These are phyloP conservation scores for Sugiyamaella chiloensis DNA, from an alignment of 805 yeast species.

Conservation along the genomic window DNA sequence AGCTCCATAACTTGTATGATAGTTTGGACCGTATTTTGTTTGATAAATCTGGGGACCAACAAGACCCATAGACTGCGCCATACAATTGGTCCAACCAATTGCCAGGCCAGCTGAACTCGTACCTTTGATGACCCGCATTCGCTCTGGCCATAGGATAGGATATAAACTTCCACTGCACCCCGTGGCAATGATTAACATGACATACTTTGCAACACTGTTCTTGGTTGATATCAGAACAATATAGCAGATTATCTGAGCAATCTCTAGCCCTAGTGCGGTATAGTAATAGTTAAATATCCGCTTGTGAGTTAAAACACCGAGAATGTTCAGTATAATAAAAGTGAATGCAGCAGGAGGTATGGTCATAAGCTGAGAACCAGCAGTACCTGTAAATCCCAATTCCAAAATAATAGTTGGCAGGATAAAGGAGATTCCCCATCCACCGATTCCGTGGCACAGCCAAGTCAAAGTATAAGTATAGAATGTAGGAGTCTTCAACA, in stretches of 20 bases:
- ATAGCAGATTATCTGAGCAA: constrained; percentile 2
- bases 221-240: constrained; percentile 2
- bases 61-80: constrained; percentile 12
- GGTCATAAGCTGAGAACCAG: constrained; percentile 43
- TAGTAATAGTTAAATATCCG: constrained; percentile 1
- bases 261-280: constrained; percentile 3
- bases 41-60: constrained; percentile 11
- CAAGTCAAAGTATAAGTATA: constrained; percentile 37
- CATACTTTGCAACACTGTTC: constrained; percentile 10
- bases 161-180: constrained; percentile 3
- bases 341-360: constrained; percentile 34
- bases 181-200: constrained; percentile 10
- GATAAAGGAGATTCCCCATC: constrained; percentile 37
- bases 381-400: constrained; percentile 41
- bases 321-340: constrained; percentile 6
- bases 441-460: constrained; percentile 50
- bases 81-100: constrained; percentile 7
- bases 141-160: constrained; percentile 12
- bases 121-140: constrained; percentile 8
- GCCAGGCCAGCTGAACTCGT: constrained; percentile 12
- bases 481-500: constrained; percentile 18
- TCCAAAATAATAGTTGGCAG: constrained; percentile 44
- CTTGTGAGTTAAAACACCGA: constrained; percentile 5
- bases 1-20: constrained; percentile 10
- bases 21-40: constrained; percentile 7